Conservation (phyloP, 495 filamentous ascomycete genomes). For the Lophiotrema nucula region DNA sequence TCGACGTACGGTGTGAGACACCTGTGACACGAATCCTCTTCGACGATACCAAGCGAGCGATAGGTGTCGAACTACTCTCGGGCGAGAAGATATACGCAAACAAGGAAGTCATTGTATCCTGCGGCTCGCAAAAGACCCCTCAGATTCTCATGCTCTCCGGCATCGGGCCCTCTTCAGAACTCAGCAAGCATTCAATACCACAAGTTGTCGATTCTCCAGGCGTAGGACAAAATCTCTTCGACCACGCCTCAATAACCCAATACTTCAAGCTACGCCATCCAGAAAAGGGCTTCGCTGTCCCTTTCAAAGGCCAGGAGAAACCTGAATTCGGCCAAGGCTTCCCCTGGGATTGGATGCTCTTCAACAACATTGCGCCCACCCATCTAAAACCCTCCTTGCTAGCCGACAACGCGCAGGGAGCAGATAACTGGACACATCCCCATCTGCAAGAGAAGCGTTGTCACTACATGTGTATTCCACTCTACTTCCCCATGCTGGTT, state of each 20-base stretch:
- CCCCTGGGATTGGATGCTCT: slow-evolving; percentile 4
- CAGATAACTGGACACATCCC: background rate
- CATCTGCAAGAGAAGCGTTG: slow-evolving; percentile 7
- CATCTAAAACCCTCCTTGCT: background rate
- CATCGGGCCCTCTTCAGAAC: slow-evolving; percentile 20
- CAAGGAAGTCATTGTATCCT: slow-evolving; percentile 17
- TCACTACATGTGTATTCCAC: slow-evolving; percentile 1
- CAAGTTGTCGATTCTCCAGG: slow-evolving; percentile 47
- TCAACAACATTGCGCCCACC: background rate
- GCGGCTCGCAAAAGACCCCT: slow-evolving; percentile 3
- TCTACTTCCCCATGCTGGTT: slow-evolving; percentile 7
- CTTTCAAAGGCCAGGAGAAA: slow-evolving; percentile 1
- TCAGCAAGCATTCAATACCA: slow-evolving; percentile 25
- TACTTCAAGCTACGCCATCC: slow-evolving; percentile 1
- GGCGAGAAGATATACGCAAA: background rate
- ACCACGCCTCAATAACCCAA: background rate
- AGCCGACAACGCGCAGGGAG: background rate
- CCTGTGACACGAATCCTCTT: slow-evolving; percentile 12
- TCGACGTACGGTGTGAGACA: background rate
- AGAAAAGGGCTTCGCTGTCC: background rate
- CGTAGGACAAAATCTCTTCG: slow-evolving; percentile 10
- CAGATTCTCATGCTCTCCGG: slow-evolving; percentile 13
- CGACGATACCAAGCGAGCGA: slow-evolving; percentile 5
- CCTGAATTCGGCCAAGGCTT: slow-evolving; percentile 12
- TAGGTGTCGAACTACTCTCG: slow-evolving; percentile 7